Base-by-base conservation (phyloP, 208 protist genomes). In the Angomonas deanei region DNA sequence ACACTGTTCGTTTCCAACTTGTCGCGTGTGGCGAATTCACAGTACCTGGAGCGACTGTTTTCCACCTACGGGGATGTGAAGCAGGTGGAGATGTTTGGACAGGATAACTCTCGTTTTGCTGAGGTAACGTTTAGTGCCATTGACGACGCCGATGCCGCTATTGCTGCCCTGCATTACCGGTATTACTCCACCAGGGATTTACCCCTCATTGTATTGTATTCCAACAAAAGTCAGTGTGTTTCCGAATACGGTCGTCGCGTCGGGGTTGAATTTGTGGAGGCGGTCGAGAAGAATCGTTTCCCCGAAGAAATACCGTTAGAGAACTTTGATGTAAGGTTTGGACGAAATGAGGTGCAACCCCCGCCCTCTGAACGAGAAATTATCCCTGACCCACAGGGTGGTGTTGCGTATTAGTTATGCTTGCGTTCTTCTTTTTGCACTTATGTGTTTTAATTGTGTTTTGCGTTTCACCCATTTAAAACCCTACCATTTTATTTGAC, bases 171-270 rank as follows among this genome's bases (percentile, higher is more conserved):
- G n/a, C 88, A 94, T 65, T 78, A 78, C 48, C 82, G 76, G 64
- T 92, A 94, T 67, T 82, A 81, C 39, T 86, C 84, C 3, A 77
- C 80, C n/a, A 70, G 64, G 0, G 70, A 78, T 23, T 56, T 91
- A 6, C 83, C 83, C 1, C 70, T 94, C 49, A 78, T 94, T 57
- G 88, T 94, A n/a, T 63, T 94, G 1, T 94, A 94, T 66, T 81
- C 80, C 4, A 68, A 80, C 31, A 57, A 69, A 17, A 94, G 88
- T 59, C 73, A 78, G 0, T 64, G 36, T 21, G 66, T 94, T 39
- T 81, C 85, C 3, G 62, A 65, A 13, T 94, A 92, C 47, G 88
- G 88, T 3, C 81, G 74, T 24, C 50, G 46, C 19, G 88, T 92
- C 1, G 85, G 88, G 0, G 42, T 69, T 23, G 83, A 92, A 63